Percentiles rank a stretch among this genome's conserved stretches.
Conservation (phyloP, 805 yeast genomes). For the Metschnikowia noctiluminum region DNA sequence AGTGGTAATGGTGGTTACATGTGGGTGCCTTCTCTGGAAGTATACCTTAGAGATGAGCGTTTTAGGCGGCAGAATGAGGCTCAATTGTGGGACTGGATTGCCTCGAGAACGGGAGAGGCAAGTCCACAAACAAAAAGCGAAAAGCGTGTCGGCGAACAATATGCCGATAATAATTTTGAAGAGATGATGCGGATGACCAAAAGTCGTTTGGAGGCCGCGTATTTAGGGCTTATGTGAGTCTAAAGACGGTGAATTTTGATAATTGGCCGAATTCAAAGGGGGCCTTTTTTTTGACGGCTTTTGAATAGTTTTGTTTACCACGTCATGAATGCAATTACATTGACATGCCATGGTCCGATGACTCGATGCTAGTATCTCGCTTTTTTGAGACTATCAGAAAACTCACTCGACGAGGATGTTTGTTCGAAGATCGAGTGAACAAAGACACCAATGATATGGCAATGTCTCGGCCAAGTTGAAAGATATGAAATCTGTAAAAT, state of each 20-base stretch:
- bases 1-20: conserved; percentile 2
- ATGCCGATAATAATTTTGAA: conserved; percentile 10
- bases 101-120: conserved; percentile 9
- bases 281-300: no score
- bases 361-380: no score
- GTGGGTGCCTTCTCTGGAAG: conserved; percentile 12
- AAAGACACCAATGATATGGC: no score
- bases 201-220: conserved; percentile 13
- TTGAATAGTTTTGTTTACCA: no score
- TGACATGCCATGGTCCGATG: no score
- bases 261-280: background rate
- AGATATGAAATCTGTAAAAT: no score
- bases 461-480: no score
- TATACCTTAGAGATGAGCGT: conserved; percentile 8
- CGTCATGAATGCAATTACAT: no score
- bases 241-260: background rate
- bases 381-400: no score
- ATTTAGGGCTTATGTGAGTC: conserved; percentile 4
- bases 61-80: conserved; percentile 7
- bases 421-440: no score
- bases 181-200: conserved; percentile 17
- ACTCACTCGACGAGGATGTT: no score
- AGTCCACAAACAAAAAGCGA: background rate
- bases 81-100: conserved; percentile 19
- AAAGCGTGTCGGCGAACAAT: background rate